Percentiles rank a stretch among this genome's conserved stretches.
Conservation (phyloP, 2,329 filamentous ascomycete species). For the Raffaelea albimanens region DNA sequence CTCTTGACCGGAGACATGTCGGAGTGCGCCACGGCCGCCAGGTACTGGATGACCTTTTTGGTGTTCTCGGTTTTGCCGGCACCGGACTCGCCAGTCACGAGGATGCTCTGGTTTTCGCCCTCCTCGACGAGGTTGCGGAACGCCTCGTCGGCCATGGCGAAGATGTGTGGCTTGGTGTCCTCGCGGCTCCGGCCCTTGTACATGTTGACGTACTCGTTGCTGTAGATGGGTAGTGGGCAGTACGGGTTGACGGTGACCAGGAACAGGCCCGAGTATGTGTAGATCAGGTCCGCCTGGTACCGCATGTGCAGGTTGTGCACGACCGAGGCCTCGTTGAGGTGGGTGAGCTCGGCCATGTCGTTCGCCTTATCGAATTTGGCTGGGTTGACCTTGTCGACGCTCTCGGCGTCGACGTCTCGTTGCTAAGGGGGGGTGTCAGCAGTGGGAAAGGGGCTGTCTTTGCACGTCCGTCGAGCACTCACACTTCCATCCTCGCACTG, state of each 20-base stretch:
- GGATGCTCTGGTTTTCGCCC: constrained; percentile 90
- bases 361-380: constrained; percentile 99
- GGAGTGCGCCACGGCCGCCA: constrained; percentile 83
- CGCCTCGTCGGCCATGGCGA: constrained; percentile 92
- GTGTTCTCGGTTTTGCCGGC: constrained; percentile 99
- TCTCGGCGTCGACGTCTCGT: constrained; percentile 76
- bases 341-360: constrained; percentile 98
- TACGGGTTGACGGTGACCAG: constrained; percentile 97
- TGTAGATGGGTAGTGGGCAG: constrained; percentile 88
- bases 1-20: constrained; percentile 56
- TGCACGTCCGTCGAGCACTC: constrained; percentile 22
- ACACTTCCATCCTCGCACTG: constrained; percentile 91
- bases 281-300: constrained; percentile 94
- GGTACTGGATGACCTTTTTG: constrained; percentile 98
- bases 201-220: constrained; percentile 95
- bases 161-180: constrained; percentile 95
- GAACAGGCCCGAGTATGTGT: constrained; percentile 96
- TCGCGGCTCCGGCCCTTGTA: constrained; percentile 87
- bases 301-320: constrained; percentile 93
- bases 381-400: constrained; percentile 97
- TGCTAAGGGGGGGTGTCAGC: constrained; percentile 43
- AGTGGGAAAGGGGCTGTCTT: neutral
- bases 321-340: constrained; percentile 94
- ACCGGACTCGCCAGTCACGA: constrained; percentile 96
- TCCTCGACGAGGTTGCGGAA: constrained; percentile 94